Evolutionary conservation across 2,329 filamentous ascomycete genomes (phyloP), one percentile per base, ranked within the genome.

Genomic region (Aspergillus sp.): DNA sequence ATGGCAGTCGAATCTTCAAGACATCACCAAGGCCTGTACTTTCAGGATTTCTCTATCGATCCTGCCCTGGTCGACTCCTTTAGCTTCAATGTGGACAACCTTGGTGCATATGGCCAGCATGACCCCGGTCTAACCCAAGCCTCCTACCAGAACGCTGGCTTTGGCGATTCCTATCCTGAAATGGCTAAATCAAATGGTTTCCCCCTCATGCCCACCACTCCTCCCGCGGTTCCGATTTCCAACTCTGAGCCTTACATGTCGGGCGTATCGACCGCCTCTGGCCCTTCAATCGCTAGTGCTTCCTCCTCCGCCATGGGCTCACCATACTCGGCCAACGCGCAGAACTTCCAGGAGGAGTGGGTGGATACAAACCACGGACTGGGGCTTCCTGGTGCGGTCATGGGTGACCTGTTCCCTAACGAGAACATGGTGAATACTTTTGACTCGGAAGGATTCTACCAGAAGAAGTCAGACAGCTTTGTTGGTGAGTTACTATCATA

Each of bases 221-320:
- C 74, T 35, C 70, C 73, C 12, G 64, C 70, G 0, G 59, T 70
- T 49, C 60, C 71, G n/a, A 61, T 65, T 15, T 64, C 69, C 5
- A 63, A 72, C 6, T 58, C 65, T 4, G 76, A 78, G 15, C 65
- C 67, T 23, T 79, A 81, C 15, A 84, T 81, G 31, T 88, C 82
- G 52, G 85, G 81, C 68, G 80, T 82, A 61, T 91, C 82, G 60
- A 86, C 82, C 59, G 81, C 80, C 23, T 88, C 84, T 58, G 87
- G 75, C 56, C 84, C 78, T 52, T 90, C 88, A 52, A 70, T 77
- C 60, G 75, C 73, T 61, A 79, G 77, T 61, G 85, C 84, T 4
- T 79, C 87, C 6, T 89, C 87, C 1, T 90, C 87, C 8, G 85
- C 84, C 54, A 83, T 87, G 61, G 86, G 86, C 56, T 90, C 87